Evolutionary conservation across 768 basidiomycete genomes (phyloP), one percentile per base, ranked within the genome.

Genomic region (Neoboletus brunneissimus): DNA sequence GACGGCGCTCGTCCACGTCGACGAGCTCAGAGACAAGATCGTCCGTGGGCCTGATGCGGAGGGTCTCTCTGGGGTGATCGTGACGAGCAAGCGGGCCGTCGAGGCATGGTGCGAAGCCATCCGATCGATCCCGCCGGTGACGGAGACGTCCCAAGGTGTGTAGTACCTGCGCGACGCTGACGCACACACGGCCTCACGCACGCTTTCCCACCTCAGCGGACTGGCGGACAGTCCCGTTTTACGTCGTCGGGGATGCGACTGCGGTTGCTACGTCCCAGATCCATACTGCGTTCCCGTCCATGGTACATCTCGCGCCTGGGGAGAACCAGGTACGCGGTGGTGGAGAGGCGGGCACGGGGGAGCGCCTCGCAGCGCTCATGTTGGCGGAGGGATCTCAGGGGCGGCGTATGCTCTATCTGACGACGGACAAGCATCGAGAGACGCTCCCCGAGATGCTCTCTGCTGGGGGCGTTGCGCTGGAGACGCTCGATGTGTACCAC

Each of bases 371-470:
- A 1, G 73, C 68, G 16, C 88, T 83, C 64, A 89, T 94, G 57
- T 62, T 87, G 44, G 45, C 58, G 0, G 76, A 80, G 49, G 48
- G 69, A 0, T 37, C 56, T 12, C 25, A 45, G 6, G 58, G 34
- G 5, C 59, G 34, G 34, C 61, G 53, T 25, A 65, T 94, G 47
- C 68, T 94, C 7, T 93, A 91, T 67, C 78, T 96, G 10, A 90
- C 85, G 12, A 92, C 92, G 22, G 93, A 94, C 78, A 95, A 94
- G 76, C 92, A 90, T 56, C 77, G 83, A 18, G 89, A 91, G 58
- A 86, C 82, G 0, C 70, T 94, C 2, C 72, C 82, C 0, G 72
- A 58, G 16, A 76, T 85, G 10, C 72, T 94, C 37, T 54, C 58
- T 0, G 74, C 73, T 0, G 79, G 73, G 0, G 76, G 76, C 1